Percentiles rank a stretch among this genome's conserved stretches.
Conservation (phyloP, 208 protist genomes). For the Crithidia mellificae region DNA sequence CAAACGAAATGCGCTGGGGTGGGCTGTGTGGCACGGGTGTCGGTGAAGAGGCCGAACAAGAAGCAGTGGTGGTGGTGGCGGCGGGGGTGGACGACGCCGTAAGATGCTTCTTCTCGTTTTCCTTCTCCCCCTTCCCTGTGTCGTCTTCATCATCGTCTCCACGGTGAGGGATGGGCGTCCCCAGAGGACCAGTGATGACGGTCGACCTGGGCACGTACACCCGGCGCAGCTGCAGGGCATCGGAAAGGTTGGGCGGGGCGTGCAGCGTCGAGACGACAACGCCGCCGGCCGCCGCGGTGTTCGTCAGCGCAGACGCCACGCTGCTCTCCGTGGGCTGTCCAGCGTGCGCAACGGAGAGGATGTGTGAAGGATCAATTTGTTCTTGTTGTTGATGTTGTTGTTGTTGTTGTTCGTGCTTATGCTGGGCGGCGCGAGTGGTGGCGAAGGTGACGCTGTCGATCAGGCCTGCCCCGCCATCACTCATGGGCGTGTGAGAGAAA, state of each 20-base stretch:
- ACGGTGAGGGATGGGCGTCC: conserved; percentile 25
- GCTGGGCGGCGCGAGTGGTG: background rate
- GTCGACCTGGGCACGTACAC: conserved; percentile 28
- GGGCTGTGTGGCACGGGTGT: too few relatives aligned
- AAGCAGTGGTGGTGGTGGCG: background rate
- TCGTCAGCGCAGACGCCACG: background rate
- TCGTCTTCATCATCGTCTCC: too few relatives aligned
- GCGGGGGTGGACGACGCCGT: too few relatives aligned
- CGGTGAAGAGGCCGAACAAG: background rate
- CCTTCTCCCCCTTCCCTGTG: background rate
- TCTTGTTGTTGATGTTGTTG: background rate
- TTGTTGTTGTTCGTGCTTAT: background rate
- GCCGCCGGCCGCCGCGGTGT: background rate
- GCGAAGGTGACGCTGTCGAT: conserved; percentile 67
- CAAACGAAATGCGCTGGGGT: conserved; percentile 53
- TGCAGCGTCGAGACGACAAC: background rate
- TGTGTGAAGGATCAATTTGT: too few relatives aligned
- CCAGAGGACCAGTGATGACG: conserved; percentile 58
- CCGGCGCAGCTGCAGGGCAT: conserved; percentile 12
- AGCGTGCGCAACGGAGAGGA: too few relatives aligned
- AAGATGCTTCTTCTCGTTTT: too few relatives aligned
- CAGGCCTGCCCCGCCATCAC: conserved; percentile 76
- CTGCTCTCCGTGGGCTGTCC: background rate
- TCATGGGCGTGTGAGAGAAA: conserved; percentile 73
- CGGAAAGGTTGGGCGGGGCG: background rate